Conservation (phyloP, 805 yeast species). For the Wickerhamomyces rabaulensis region DNA sequence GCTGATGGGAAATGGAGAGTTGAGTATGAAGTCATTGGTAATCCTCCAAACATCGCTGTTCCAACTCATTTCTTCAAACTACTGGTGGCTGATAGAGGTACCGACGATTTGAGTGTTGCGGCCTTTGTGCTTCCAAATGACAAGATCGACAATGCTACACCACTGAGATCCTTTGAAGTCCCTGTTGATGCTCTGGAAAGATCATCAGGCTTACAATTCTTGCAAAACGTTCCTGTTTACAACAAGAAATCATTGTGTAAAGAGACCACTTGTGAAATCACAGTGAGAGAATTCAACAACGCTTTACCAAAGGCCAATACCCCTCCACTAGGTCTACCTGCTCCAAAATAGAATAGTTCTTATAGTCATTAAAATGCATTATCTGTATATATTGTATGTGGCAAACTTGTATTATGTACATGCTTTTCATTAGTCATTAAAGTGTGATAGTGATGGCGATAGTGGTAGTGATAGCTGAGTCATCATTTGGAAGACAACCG, state of each 20-base stretch:
- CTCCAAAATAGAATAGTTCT: conserved; percentile 4
- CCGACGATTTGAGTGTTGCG: conserved; percentile 57
- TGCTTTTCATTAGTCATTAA: not conserved
- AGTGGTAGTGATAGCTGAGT: not conserved
- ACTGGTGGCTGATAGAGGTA: conserved; percentile 71
- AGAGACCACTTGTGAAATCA: conserved; percentile 74
- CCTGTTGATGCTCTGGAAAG: conserved; percentile 88
- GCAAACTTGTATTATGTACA: not conserved
- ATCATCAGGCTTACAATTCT: conserved; percentile 77
- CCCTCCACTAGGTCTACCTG: conserved; percentile 1
- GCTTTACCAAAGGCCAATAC: conserved; percentile 15
- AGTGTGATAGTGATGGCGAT: not conserved
- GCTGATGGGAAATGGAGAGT: conserved; percentile 82
- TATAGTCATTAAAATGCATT: not conserved
- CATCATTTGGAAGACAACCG: not conserved
- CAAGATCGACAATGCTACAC: conserved; percentile 63
- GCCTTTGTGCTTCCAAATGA: conserved; percentile 94
- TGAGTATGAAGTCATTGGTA: conserved; percentile 87
- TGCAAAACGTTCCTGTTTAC: conserved; percentile 58
- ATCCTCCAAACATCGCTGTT: conserved; percentile 94
- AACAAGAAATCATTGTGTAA: conserved; percentile 64
- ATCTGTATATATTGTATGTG: not conserved
- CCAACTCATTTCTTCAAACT: conserved; percentile 96
- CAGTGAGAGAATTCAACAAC: conserved; percentile 72
- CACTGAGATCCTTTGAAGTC: conserved; percentile 72